Evolutionary conservation across 2,329 filamentous ascomycete species (phyloP).

Genomic region (Xylaria hypoxylon): DNA sequence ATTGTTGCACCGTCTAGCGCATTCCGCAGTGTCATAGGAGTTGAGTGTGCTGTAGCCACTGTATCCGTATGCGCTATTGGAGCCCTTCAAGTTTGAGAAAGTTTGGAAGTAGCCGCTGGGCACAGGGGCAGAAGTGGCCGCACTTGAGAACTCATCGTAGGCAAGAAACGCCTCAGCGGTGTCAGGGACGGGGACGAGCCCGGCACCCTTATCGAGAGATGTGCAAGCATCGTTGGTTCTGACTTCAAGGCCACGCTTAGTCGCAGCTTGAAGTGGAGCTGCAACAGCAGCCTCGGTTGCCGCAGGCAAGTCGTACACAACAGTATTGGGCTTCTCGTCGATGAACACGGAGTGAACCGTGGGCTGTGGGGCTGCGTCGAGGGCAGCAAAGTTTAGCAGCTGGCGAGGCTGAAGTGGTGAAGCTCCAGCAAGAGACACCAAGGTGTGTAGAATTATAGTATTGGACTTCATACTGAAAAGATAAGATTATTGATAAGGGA

Average conservation of each 20-base stretch:
- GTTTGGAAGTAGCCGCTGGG: slow-evolving; percentile 51
- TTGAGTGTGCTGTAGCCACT: slow-evolving; percentile 43
- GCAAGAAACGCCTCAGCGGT: slow-evolving; percentile 49
- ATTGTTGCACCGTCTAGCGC: slow-evolving; percentile 43
- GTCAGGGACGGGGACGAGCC: slow-evolving; percentile 51
- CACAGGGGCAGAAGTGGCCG: slow-evolving; percentile 43
- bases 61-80: slow-evolving; percentile 50
- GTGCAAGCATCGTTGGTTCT: slow-evolving; percentile 40
- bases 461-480: slow-evolving; percentile 39
- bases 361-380: slow-evolving; percentile 51
- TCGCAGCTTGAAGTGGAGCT: slow-evolving; percentile 38
- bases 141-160: slow-evolving; percentile 38
- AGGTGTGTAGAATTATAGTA: slow-evolving; percentile 35
- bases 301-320: slow-evolving; percentile 47
- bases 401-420: slow-evolving; percentile 47
- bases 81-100: slow-evolving; percentile 50
- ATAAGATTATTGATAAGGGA: not conserved
- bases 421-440: slow-evolving; percentile 38
- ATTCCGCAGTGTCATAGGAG: slow-evolving; percentile 44
- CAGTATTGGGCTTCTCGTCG: slow-evolving; percentile 45
- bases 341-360: slow-evolving; percentile 47
- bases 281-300: slow-evolving; percentile 45
- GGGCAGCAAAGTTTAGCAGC: slow-evolving; percentile 51
- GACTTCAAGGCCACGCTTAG: slow-evolving; percentile 28
- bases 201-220: slow-evolving; percentile 44